Evolutionary conservation across 2,329 filamentous ascomycete genomes (phyloP).

Genomic region (Diplodia seriata): DNA sequence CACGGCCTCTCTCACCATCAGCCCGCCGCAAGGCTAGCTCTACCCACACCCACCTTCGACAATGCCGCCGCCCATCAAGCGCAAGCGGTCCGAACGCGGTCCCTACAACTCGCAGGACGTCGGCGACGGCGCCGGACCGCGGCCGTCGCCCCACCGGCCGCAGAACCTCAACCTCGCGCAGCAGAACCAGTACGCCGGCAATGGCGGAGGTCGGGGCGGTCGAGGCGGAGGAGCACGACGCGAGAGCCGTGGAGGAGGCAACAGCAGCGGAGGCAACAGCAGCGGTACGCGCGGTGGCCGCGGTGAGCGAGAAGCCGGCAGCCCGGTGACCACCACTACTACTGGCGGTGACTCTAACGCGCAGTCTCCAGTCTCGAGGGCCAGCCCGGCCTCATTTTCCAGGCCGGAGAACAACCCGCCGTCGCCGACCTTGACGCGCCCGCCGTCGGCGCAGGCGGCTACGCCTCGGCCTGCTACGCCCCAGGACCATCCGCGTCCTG

Average conservation of each 20-base stretch:
- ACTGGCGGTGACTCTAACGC: slow-evolving; percentile 28
- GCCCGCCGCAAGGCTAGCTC: slow-evolving; percentile 29
- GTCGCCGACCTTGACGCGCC: slow-evolving; percentile 15
- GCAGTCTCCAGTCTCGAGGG: slow-evolving; percentile 30
- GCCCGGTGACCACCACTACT: slow-evolving; percentile 6
- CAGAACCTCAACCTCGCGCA: slow-evolving; percentile 61
- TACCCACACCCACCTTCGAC: slow-evolving; percentile 30
- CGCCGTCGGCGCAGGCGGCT: slow-evolving; percentile 40
- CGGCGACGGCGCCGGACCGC: slow-evolving; percentile 44
- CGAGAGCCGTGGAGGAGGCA: slow-evolving; percentile 39
- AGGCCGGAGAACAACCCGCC: slow-evolving; percentile 19
- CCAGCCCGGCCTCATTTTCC: slow-evolving; percentile 23
- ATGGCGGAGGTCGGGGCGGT: slow-evolving; percentile 32
- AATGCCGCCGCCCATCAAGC: slow-evolving; percentile 64
- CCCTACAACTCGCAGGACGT: slow-evolving; percentile 45
- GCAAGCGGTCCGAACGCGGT: slow-evolving; percentile 59
- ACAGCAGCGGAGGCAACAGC: background rate
- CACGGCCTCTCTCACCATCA: slow-evolving; percentile 16
- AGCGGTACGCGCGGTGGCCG: slow-evolving; percentile 36
- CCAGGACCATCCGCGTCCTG: slow-evolving; percentile 24
- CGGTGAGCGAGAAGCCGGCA: slow-evolving; percentile 31
- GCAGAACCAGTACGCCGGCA: slow-evolving; percentile 49
- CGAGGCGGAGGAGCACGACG: slow-evolving; percentile 32
- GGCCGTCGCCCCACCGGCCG: slow-evolving; percentile 60
- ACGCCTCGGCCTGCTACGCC: slow-evolving; percentile 34